Base-by-base conservation (phyloP, 108 stramenopile species). In the Conticribra weissflogii region DNA sequence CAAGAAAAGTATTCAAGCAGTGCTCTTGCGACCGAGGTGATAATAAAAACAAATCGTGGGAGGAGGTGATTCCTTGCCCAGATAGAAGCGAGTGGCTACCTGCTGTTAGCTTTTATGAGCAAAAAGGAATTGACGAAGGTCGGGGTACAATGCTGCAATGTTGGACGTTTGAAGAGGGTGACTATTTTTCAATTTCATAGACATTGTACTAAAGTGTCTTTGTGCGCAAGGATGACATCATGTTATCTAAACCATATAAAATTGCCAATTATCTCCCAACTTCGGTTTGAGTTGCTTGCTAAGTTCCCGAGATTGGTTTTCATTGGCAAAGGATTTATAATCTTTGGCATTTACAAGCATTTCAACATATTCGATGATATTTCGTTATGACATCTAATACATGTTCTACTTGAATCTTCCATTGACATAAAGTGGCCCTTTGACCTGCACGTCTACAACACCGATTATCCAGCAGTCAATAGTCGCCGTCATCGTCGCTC, bases 121-220 rank as follows among this genome's bases (percentile, higher is more conserved):
- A 80, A 54, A 87, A 88, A 58, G 88, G 88, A 21, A 77, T 83
- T 29, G 66, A 83, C n/a, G 85, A 89, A 78, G 88, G 85, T 9
- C 59, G 88, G 24, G 55, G 33, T 21, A 85, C 88, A 14, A 63
- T 57, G 47, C 44, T 85, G 3, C 68, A 51, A 22, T 89, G 88
- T 51, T 89, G 88, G 88, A 76, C 16, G 52, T 17, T 25, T 56
- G 28, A 28, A 12, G 36, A 41, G 5, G 36, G 12, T 5, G 36
- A n/a, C n/a, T n/a, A n/a, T n/a, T n/a, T n/a, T n/a, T n/a, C n/a
- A n/a, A n/a, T 41, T 41, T 5, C 5, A 41, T 41, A 12, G 36
- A 12, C 36, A 41, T 5, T 41, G 36, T 41, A 41, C 12, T 41
- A 12, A 5, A 9, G 8, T 41, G 12, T 41, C 36, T 41, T 12